phyloP scores from a whole-genome alignment of 2,329 filamentous ascomycete species.

The Ceratocystis albifundus region DNA sequence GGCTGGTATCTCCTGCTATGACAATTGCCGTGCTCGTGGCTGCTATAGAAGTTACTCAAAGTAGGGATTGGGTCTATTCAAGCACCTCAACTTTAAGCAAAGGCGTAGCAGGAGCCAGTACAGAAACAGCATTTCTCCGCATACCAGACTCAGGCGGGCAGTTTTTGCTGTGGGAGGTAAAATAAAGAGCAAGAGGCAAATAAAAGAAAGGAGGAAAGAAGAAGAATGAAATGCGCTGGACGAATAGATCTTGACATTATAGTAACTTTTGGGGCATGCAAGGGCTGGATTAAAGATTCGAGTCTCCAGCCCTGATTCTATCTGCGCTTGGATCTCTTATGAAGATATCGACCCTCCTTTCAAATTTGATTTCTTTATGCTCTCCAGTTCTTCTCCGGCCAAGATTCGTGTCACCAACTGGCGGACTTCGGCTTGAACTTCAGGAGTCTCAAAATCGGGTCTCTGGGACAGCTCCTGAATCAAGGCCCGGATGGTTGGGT shows the following conservation, averaged over 20 bases:
- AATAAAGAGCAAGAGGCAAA: slow-evolving; percentile 26
- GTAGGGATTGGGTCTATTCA: slow-evolving; percentile 15
- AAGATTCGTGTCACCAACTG: slow-evolving; percentile 72
- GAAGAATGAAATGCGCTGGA: background rate
- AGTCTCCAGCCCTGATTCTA: too few species aligned
- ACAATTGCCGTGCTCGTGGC: slow-evolving; percentile 28
- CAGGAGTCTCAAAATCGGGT: slow-evolving; percentile 70
- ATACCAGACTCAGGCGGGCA: slow-evolving; percentile 37
- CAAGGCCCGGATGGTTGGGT: slow-evolving; percentile 69
- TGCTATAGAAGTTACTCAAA: background rate
- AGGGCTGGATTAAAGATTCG: background rate
- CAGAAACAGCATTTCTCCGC: slow-evolving; percentile 44
- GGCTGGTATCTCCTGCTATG: slow-evolving; percentile 46
- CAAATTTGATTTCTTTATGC: slow-evolving; percentile 26
- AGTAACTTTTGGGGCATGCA: background rate
- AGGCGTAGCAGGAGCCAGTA: slow-evolving; percentile 33
- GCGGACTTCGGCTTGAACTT: slow-evolving; percentile 68
- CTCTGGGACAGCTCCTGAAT: slow-evolving; percentile 82
- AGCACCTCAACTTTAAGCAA: slow-evolving; percentile 42
- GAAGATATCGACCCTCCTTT: slow-evolving; percentile 2
- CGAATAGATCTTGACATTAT: background rate
- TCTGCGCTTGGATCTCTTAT: background rate
- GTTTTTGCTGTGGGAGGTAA: slow-evolving; percentile 50
- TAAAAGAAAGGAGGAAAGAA: background rate
- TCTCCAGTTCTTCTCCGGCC: slow-evolving; percentile 49